Evolutionary conservation across 116 monocot species (phyloP).

Genomic region (Cymodocea nodosa): DNA sequence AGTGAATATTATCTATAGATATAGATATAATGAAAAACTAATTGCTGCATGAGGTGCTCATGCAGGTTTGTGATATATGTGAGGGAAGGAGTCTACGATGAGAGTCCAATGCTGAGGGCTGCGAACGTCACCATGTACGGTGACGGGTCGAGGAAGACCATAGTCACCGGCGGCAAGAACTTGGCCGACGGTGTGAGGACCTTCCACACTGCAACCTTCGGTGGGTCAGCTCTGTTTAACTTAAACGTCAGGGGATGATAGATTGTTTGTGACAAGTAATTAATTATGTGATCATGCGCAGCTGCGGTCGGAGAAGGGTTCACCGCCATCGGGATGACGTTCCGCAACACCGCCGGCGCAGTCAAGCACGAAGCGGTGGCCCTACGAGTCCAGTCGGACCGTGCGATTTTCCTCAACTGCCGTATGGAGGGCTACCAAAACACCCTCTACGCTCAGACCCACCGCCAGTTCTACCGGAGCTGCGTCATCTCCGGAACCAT

Average conservation of each 20-base stretch:
- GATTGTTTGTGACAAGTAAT: neutral
- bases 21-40: no score
- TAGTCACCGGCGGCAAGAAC: conserved; percentile 33
- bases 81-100: conserved; percentile 43
- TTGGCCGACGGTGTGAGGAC: conserved; percentile 31
- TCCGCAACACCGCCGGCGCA: conserved; percentile 54
- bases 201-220: conserved; percentile 21
- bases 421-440: conserved; percentile 50
- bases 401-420: conserved; percentile 40
- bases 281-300: conserved; percentile 1
- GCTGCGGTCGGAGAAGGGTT: conserved; percentile 38
- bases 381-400: conserved; percentile 42
- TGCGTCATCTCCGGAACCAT: conserved; percentile 47
- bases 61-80: conserved; percentile 48
- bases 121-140: conserved; percentile 51
- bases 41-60: no score
- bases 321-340: conserved; percentile 29
- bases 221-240: neutral
- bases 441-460: conserved; percentile 52
- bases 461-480: conserved; percentile 50
- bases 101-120: conserved; percentile 21
- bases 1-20: no score
- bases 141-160: conserved; percentile 35
- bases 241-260: neutral
- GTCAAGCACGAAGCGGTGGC: conserved; percentile 62